A percentile compares a stretch with the other conserved stretches of the same genome.
Conservation (phyloP, 2,329 filamentous ascomycete species). For the Aureobasidium zeae region DNA sequence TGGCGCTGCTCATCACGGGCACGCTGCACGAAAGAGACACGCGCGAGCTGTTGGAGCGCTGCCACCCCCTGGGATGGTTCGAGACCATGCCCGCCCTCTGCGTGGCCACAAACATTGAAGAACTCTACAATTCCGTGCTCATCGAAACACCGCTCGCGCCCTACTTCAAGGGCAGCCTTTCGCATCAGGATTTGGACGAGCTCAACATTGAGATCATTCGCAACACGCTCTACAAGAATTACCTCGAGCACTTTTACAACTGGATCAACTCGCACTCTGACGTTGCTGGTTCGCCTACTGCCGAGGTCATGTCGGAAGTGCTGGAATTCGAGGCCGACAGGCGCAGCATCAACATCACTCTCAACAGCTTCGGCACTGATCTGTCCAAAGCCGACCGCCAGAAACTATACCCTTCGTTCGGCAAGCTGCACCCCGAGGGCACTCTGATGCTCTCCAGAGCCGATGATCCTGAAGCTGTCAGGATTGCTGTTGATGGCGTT, state of each 20-base stretch:
- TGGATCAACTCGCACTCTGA: conserved; percentile 88
- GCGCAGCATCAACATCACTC: conserved; percentile 95
- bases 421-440: conserved; percentile 85
- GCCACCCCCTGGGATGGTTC: conserved; percentile 96
- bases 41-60: conserved; percentile 85
- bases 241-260: conserved; percentile 91
- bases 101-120: conserved; percentile 96
- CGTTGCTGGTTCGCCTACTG: conserved; percentile 76
- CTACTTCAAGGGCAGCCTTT: conserved; percentile 95
- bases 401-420: conserved; percentile 92
- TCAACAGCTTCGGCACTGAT: conserved; percentile 97
- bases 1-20: conserved; percentile 93
- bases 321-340: conserved; percentile 95
- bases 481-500: conserved; percentile 86
- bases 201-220: conserved; percentile 98
- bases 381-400: conserved; percentile 86
- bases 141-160: conserved; percentile 93
- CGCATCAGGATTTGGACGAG: conserved; percentile 94
- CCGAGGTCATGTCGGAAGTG: conserved; percentile 92
- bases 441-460: conserved; percentile 89
- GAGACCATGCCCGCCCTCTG: conserved; percentile 98
- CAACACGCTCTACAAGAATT: conserved; percentile 99
- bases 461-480: conserved; percentile 88
- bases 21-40: conserved; percentile 97
- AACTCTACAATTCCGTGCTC: conserved; percentile 94